Evolutionary conservation across 345 rosid genomes (phyloP), one percentile per base, ranked within the genome.

Genomic region (Erucastrum elatum): DNA sequence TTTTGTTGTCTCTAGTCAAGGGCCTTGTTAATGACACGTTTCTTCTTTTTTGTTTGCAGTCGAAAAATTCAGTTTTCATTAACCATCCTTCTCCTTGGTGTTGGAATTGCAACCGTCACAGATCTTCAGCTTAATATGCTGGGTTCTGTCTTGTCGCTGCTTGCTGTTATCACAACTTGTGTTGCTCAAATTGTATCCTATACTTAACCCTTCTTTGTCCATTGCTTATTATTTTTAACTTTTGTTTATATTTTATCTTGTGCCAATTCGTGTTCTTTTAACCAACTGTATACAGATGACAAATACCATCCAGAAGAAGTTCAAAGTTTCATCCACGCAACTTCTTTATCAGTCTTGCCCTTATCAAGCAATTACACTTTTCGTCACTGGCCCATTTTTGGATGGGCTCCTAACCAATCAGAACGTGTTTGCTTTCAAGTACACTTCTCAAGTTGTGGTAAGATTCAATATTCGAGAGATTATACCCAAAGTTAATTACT

Each of bases 301-400:
- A 77, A 96, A 96, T 81, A 96, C 99, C 49, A 96, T 96, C 84
- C 99, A 96, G 87, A 96, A 96, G 92, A 96, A 93, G 85, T 96
- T 91, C 86, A 96, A 93, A 83, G 98, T 96, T 62, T 96, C 99
- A 69, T 96, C 99, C 53, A 96, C 99, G 66, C 99, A 96, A 68
- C 98, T 96, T 77, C 88, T 96, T 60, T 96, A 96, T 80, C 99
- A 96, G 87, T 96, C 99, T 41, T 93, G 97, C 84, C 99, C 99
- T 9, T 96, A 96, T 80, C 99, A 96, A 82, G 99, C 99, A 0
- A 75, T 93, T 33, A 96, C 98, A 25, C 85, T 96, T 84, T 96
- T 96, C 75, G 75, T 96, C 71, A 78, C 85, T 51, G 99, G 99
- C 60, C 99, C 99, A 64, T 91, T 96, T 79, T 85, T 96, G n/a